Percentiles rank a stretch among this genome's conserved stretches.
phyloP scores from a whole-genome alignment of 169 alveolate species.

The Cryptosporidium baileyi region DNA sequence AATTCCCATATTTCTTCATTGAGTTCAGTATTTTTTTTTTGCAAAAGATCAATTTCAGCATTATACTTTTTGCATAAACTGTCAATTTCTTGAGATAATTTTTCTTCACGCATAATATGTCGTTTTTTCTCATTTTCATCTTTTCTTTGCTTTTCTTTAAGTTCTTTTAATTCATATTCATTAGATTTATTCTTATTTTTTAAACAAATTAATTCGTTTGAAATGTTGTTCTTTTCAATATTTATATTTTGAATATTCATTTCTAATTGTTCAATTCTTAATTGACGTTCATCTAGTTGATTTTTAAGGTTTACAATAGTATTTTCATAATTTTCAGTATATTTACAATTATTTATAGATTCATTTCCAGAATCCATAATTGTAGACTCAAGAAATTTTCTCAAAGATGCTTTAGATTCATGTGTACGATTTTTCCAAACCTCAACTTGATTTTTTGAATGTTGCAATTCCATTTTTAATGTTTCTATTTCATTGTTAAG shows the following conservation, averaged over 20 bases:
- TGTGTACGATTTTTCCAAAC: conserved; percentile 56
- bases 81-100: conserved; percentile 56
- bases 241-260: conserved; percentile 9
- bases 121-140: conserved; percentile 66
- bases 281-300: conserved; percentile 49
- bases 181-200: conserved; percentile 23
- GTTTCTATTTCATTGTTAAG: conserved; percentile 46
- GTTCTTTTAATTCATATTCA: conserved; percentile 34
- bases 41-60: conserved; percentile 28
- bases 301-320: conserved; percentile 45
- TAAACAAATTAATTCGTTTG: conserved; percentile 9
- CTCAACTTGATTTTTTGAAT: conserved; percentile 54
- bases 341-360: not conserved
- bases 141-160: conserved; percentile 46
- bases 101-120: conserved; percentile 36
- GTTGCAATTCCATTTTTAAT: conserved; percentile 50
- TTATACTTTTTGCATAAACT: conserved; percentile 36
- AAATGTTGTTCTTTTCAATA: conserved; percentile 8
- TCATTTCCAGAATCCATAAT: conserved; percentile 35
- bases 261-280: conserved; percentile 49
- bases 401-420: conserved; percentile 54
- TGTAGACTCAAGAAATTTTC: conserved; percentile 62
- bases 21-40: conserved; percentile 18
- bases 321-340: conserved; percentile 39
- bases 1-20: conserved; percentile 67